Evolutionary conservation across 2,329 filamentous ascomycete genomes (phyloP).

Genomic region (Alternaria viburni): DNA sequence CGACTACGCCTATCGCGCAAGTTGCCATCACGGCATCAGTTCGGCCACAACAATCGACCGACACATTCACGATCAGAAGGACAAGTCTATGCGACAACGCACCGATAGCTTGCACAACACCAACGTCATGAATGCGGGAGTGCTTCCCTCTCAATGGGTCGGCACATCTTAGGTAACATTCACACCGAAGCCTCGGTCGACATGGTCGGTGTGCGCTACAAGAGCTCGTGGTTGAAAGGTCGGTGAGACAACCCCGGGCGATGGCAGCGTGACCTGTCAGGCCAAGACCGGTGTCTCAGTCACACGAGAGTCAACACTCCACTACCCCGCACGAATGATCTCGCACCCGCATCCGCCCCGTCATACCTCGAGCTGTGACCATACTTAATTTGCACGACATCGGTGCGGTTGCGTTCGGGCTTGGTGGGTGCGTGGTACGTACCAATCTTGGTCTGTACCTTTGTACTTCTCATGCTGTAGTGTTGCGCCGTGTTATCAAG

Average conservation of each 20-base stretch:
- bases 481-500: not conserved
- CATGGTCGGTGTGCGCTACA: not conserved
- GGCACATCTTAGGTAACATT: not conserved
- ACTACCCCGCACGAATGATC: conserved; percentile 8
- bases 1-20: not conserved
- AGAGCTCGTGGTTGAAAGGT: conserved; percentile 5
- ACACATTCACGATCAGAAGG: not conserved
- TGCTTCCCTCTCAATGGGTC: not conserved
- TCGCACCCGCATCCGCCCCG: not conserved
- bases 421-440: not conserved
- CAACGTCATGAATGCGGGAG: not conserved
- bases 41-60: not conserved
- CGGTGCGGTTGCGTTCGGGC: not conserved
- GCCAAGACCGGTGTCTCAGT: conserved; percentile 5
- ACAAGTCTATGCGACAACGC: not conserved
- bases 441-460: not conserved
- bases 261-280: conserved; percentile 9
- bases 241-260: conserved; percentile 1
- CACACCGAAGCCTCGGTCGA: not conserved
- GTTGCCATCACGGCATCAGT: not conserved
- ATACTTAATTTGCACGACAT: conserved; percentile 19
- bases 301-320: conserved; percentile 6
- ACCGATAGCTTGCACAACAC: not conserved
- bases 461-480: not conserved
- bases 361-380: conserved; percentile 19